Conservation (phyloP, 305 asterid genomes). For the Solanum hybrid region DNA sequence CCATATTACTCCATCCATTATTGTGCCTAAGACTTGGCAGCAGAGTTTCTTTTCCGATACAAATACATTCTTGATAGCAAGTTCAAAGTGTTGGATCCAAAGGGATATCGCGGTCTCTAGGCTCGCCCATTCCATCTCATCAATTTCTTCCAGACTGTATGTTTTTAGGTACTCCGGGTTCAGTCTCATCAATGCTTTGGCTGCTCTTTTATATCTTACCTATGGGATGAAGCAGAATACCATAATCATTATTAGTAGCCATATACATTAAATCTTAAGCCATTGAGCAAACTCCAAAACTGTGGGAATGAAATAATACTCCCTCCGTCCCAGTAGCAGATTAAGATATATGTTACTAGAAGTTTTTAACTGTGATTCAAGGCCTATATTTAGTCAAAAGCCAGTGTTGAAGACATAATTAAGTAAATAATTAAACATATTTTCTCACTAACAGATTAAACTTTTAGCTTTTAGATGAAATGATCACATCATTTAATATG, state of each 20-base stretch:
- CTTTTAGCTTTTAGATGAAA: neutral
- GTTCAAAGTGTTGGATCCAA: slow-evolving; percentile 68
- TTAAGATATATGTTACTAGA: neutral
- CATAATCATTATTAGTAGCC: neutral
- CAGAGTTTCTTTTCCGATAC: slow-evolving; percentile 57
- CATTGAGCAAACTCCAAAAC: neutral
- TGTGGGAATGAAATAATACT: neutral
- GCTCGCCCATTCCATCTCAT: slow-evolving; percentile 63
- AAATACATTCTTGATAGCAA: slow-evolving; percentile 43
- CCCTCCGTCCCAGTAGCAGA: neutral
- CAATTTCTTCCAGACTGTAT: slow-evolving; percentile 61
- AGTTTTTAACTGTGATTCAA: neutral
- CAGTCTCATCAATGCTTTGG: slow-evolving; percentile 67
- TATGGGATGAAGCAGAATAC: slow-evolving; percentile 9
- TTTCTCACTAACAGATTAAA: neutral
- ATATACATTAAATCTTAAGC: neutral
- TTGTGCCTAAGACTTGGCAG: slow-evolving; percentile 40
- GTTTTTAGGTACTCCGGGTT: slow-evolving; percentile 62
- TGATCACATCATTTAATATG: neutral
- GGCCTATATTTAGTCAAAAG: neutral
- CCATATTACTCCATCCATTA: slow-evolving; percentile 48
- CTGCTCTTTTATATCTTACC: slow-evolving; percentile 79
- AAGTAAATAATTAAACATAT: neutral
- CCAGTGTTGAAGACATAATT: neutral
- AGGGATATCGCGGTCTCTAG: slow-evolving; percentile 57